Base-by-base conservation (phyloP, 1,284 basidiomycete species). In the Fomitiporia mediterranea region DNA sequence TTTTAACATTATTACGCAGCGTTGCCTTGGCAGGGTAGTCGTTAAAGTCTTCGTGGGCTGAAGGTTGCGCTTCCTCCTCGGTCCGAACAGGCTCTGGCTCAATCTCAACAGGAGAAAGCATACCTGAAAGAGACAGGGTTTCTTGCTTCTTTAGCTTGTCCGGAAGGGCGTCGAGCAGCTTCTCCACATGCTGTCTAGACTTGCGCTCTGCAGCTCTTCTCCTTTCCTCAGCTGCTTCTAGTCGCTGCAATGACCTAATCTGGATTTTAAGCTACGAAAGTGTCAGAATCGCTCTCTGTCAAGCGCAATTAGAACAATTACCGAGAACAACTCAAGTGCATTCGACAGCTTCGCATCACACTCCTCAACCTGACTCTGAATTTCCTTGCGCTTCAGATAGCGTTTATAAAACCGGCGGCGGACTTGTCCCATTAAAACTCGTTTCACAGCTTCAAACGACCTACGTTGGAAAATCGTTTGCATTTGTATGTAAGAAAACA, bases 311-410 rank as follows among this genome's bases (percentile, higher is more conserved):
- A 7, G n/a, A 23, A 58, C 32, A 68, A 80, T 49, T 57, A 86
- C 79, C 27, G 77, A 73, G 62, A 87, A 84, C 67, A 79, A 69
- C 2, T 68, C 69, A 23, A 86, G 65, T 0, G 81, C 79, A 52
- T 86, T 82, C 1, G 70, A 71, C 6, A 87, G 72, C 4, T 68
- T 69, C 1, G 71, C 72, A 61, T 84, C 75, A 58, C 84, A 88
- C 0, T 68, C 72, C 4, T 66, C 61, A 32, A 89, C 79, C 51
- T 78, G 77, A 23, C 72, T 70, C 21, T 76, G 68, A 42, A 88
- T 85, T 62, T 91, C 86, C 35, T 87, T 83, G 37, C 87, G 78
- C 65, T 83, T 84, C 50, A 91, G 75, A 66, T 90, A 91, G 1
- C 87, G 77, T 69, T 89, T 89, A 59, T 91, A 68, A 70, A 90